These are phyloP conservation scores for Tagetes erecta DNA, from an alignment of 129 eudicot genomes.

Conservation along the genomic window DNA sequence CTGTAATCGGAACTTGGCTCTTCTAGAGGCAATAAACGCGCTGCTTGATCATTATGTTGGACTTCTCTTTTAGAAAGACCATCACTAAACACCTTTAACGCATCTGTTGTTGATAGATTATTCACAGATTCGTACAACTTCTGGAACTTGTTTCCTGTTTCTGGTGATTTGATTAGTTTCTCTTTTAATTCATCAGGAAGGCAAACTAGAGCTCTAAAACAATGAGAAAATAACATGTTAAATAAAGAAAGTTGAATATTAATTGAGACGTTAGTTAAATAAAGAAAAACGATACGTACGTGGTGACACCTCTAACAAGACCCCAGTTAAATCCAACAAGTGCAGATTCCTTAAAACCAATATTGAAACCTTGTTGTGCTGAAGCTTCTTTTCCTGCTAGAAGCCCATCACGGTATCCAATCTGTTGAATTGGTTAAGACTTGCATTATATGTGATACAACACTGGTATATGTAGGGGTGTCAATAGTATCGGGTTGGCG, in stretches of 20 bases:
- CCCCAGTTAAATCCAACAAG: constrained; percentile 67
- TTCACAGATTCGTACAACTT: constrained; percentile 47
- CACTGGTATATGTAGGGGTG: neutral
- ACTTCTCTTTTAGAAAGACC: constrained; percentile 23
- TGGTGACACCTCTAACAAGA: constrained; percentile 70
- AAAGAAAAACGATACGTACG: constrained; percentile 41
- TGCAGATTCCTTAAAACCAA: constrained; percentile 67
- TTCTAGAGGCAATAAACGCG: neutral
- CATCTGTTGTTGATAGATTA: constrained; percentile 51
- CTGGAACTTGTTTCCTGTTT: constrained; percentile 41
- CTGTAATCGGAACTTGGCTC: constrained; percentile 30
- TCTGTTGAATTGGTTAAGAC: constrained; percentile 33
- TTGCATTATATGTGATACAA: neutral
- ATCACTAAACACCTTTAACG: constrained; percentile 50
- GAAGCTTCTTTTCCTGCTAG: constrained; percentile 79
- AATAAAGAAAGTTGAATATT: neutral
- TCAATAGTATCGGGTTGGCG: too few relatives aligned
- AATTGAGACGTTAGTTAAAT: neutral
- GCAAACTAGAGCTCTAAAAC: constrained; percentile 51
- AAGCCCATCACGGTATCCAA: constrained; percentile 81
- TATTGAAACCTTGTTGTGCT: constrained; percentile 75
- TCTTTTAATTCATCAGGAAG: constrained; percentile 48
- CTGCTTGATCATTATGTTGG: constrained; percentile 26
- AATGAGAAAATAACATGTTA: neutral
- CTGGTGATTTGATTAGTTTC: constrained; percentile 51